Percentiles rank a stretch among this genome's conserved stretches.
Evolutionary conservation across 805 yeast species (phyloP).

Genomic region (Kuraishia capsulata): DNA sequence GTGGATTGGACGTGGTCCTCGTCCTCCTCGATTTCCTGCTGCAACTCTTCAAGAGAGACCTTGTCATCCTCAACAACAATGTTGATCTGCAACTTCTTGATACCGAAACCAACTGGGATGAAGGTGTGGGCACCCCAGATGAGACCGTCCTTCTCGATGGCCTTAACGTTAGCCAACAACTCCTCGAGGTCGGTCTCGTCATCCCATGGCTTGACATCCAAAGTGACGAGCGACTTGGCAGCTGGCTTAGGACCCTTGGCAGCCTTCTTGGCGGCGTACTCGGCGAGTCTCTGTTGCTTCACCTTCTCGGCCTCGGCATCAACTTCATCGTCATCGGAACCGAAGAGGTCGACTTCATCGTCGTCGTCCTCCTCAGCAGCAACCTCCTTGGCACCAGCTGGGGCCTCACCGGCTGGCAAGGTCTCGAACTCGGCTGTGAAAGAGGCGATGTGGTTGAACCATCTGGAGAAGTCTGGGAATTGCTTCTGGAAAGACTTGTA

Average conservation of each 20-base stretch:
- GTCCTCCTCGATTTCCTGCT: conserved; percentile 70
- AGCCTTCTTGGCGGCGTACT: conserved; percentile 95
- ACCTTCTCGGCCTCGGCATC: conserved; percentile 96
- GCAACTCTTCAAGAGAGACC: conserved; percentile 89
- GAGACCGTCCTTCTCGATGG: conserved; percentile 85
- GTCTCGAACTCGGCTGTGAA: conserved; percentile 76
- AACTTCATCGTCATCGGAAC: conserved; percentile 87
- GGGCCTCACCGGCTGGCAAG: conserved; percentile 71
- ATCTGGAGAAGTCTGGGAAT: conserved; percentile 94
- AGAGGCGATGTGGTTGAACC: conserved; percentile 98
- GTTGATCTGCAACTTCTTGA: conserved; percentile 98
- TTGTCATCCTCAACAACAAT: conserved; percentile 94
- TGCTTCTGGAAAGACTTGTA: conserved; percentile 89
- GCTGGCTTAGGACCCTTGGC: conserved; percentile 96
- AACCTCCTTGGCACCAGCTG: conserved; percentile 49
- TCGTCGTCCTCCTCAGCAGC: conserved; percentile 80
- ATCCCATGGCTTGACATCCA: conserved; percentile 99
- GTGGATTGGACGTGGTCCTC: conserved; percentile 99
- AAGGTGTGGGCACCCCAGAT: conserved; percentile 97
- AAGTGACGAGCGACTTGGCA: conserved; percentile 94
- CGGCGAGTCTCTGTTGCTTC: conserved; percentile 97
- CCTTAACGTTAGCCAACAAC: conserved; percentile 79
- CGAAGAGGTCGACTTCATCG: conserved; percentile 90
- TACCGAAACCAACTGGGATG: conserved; percentile 98
- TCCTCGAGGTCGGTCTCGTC: conserved; percentile 95